Evolutionary conservation across 164 flowering plant genomes (phyloP).

Genomic region (Sedum album): DNA sequence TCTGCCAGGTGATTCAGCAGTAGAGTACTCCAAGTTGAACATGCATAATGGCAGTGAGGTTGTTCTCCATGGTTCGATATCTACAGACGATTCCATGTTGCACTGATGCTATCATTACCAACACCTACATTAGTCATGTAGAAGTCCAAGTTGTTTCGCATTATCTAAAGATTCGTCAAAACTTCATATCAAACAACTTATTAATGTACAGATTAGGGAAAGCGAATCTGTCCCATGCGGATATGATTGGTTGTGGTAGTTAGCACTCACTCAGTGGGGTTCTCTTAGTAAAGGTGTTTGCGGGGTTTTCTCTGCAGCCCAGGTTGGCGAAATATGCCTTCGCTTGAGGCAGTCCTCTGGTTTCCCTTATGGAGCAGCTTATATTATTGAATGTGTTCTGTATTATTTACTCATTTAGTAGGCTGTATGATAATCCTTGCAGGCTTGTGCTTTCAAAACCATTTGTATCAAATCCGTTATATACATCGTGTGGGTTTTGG

Average conservation of each 20-base stretch:
- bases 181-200: neutral
- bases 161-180: neutral
- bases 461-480: too few species aligned
- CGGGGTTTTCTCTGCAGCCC: neutral
- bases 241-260: neutral
- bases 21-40: neutral
- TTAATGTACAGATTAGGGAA: neutral
- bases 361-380: too few species aligned
- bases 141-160: neutral
- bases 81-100: neutral
- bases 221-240: neutral
- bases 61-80: neutral
- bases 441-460: too few species aligned
- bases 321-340: slow-evolving; percentile 1
- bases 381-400: neutral
- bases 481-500: too few species aligned
- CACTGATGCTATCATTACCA: neutral
- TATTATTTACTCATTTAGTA: too few species aligned
- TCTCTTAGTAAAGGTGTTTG: neutral
- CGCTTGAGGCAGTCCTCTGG: slow-evolving; percentile 6
- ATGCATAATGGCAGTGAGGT: neutral
- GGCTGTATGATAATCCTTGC: too few species aligned
- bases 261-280: slow-evolving; percentile 2
- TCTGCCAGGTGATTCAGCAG: slow-evolving; percentile 5
- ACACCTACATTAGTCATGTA: neutral